Evolutionary conservation across 345 rosid species (phyloP).

Genomic region (Pugionium dolabratum): DNA sequence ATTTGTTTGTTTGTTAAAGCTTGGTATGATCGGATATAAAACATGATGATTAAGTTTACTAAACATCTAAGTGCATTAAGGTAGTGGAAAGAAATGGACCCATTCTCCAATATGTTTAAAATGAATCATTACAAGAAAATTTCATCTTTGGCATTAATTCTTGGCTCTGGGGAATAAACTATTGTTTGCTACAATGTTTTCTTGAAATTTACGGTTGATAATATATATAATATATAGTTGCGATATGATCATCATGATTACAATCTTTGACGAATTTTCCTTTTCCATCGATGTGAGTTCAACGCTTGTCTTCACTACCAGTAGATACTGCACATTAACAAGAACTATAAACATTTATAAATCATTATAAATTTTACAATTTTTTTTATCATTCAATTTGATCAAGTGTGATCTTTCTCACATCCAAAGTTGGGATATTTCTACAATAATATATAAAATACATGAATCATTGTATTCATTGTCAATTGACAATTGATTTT

Average conservation of each 20-base stretch:
- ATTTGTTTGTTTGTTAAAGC: background rate
- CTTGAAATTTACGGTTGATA: constrained; percentile 32
- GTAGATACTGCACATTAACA: background rate
- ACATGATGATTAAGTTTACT: constrained; percentile 11
- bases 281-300: constrained; percentile 28
- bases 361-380: background rate
- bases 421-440: too few species aligned
- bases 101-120: constrained; percentile 38
- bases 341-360: background rate
- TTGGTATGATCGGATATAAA: background rate
- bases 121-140: constrained; percentile 32
- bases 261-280: constrained; percentile 32
- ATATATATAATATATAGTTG: constrained; percentile 6
- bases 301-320: constrained; percentile 1
- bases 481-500: too few species aligned
- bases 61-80: constrained; percentile 19
- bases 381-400: too few species aligned
- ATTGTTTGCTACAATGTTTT: constrained; percentile 30
- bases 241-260: constrained; percentile 33
- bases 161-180: constrained; percentile 38
- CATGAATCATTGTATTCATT: too few species aligned
- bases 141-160: constrained; percentile 25
- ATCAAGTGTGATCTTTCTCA: too few species aligned
- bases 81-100: constrained; percentile 41
- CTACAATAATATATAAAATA: too few species aligned